Evolutionary conservation across 192 early-diverging fungal species (phyloP).

Genomic region (Allomyces macrogynus): DNA sequence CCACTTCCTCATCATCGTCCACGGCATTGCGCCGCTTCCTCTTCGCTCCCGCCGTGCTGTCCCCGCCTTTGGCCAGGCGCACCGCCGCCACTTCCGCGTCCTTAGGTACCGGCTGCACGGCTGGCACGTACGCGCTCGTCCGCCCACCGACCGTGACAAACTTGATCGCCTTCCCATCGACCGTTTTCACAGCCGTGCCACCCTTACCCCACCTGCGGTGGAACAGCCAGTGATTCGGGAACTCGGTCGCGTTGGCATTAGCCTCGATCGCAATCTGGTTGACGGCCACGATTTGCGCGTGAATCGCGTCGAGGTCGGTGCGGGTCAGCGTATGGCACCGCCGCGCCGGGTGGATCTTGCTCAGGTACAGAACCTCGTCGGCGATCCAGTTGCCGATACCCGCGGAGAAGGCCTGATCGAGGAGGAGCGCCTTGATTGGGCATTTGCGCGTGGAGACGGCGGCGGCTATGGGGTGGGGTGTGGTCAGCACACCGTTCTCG

Average conservation of each 20-base stretch:
- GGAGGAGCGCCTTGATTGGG: constrained; percentile 51
- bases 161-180: constrained; percentile 31
- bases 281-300: constrained; percentile 24
- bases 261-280: constrained; percentile 28
- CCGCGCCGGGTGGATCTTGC: constrained; percentile 46
- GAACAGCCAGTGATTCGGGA: constrained; percentile 59
- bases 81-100: background rate
- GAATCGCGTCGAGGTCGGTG: constrained; percentile 20
- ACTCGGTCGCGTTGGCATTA: constrained; percentile 43
- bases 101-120: constrained; percentile 25
- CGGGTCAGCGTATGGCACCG: constrained; percentile 21
- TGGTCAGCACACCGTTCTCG: no score
- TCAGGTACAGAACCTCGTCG: constrained; percentile 60
- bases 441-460: no score
- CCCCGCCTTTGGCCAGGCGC: no score
- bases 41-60: no score
- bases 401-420: constrained; percentile 54
- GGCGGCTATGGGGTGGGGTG: no score
- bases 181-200: constrained; percentile 19
- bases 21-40: no score
- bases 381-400: constrained; percentile 80
- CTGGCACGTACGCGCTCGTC: constrained; percentile 37
- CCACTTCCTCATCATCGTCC: no score
- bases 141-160: constrained; percentile 53
- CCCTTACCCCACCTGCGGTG: constrained; percentile 55